A percentile compares a stretch with the other conserved stretches of the same genome.
These are phyloP conservation scores for Leccinum rimulosum DNA, from an alignment of 768 basidiomycete genomes.

Conservation along the genomic window DNA sequence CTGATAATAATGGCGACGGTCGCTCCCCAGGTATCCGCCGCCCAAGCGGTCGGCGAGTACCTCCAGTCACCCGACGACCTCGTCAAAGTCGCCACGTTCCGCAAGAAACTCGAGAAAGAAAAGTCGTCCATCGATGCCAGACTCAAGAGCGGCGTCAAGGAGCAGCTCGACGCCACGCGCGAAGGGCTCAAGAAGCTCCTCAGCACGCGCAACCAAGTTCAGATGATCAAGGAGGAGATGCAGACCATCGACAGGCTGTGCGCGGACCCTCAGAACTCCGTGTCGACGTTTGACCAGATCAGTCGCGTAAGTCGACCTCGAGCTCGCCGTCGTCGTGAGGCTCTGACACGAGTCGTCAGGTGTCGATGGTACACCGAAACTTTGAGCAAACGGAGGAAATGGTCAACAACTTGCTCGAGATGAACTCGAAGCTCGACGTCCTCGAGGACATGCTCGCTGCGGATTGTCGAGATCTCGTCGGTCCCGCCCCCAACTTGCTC, in stretches of 20 bases:
- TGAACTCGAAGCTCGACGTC: conserved; percentile 79
- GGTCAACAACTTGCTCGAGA: conserved; percentile 90
- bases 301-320: conserved; percentile 63
- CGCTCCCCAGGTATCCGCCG: conserved; percentile 62
- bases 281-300: conserved; percentile 93
- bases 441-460: conserved; percentile 74
- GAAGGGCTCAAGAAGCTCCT: conserved; percentile 84
- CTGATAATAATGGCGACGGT: conserved; percentile 38
- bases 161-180: conserved; percentile 87
- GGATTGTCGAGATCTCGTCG: conserved; percentile 76
- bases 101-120: conserved; percentile 95
- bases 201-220: conserved; percentile 72
- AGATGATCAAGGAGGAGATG: conserved; percentile 85
- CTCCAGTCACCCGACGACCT: conserved; percentile 94
- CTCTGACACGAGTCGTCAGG: conserved; percentile 49
- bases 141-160: conserved; percentile 87
- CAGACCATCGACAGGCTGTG: conserved; percentile 72
- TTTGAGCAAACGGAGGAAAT: conserved; percentile 95
- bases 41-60: conserved; percentile 85
- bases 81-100: conserved; percentile 79
- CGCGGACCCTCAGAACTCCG: conserved; percentile 69
- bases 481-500: conserved; percentile 86
- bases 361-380: conserved; percentile 93
- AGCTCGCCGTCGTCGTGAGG: not conserved
- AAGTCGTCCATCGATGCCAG: conserved; percentile 91